Conservation (phyloP, 805 yeast species). For the Saturnispora halmiae region DNA sequence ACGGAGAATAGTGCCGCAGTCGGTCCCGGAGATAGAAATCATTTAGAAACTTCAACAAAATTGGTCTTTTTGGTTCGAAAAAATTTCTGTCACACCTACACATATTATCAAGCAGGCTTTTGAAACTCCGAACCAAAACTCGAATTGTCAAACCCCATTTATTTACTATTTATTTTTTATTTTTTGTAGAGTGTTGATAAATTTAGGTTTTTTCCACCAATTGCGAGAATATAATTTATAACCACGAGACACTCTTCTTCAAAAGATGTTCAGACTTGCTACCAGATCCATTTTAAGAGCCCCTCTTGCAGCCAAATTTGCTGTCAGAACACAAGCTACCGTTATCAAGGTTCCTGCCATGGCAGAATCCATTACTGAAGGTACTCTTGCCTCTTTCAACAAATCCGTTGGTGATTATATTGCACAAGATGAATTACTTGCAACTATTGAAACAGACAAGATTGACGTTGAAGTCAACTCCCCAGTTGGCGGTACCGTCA, state of each 20-base stretch:
- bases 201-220: too few species aligned
- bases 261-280: conserved; percentile 13
- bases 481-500: conserved; percentile 83
- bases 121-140: too few species aligned
- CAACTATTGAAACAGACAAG: conserved; percentile 97
- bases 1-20: conserved; percentile 30
- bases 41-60: too few species aligned
- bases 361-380: conserved; percentile 98
- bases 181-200: too few species aligned
- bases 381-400: conserved; percentile 64
- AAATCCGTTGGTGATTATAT: conserved; percentile 85
- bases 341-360: conserved; percentile 89
- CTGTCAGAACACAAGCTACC: conserved; percentile 29
- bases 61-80: too few species aligned
- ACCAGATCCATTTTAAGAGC: conserved; percentile 8
- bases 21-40: conserved; percentile 8
- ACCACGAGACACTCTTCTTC: background rate
- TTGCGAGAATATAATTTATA: too few species aligned
- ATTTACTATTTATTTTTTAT: too few species aligned
- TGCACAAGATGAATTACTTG: conserved; percentile 78
- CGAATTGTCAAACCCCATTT: too few species aligned
- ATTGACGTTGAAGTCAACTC: conserved; percentile 96
- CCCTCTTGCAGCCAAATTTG: conserved; percentile 2
- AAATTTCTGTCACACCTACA: too few species aligned
- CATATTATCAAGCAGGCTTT: too few species aligned